Evolutionary conservation across 1,284 basidiomycete genomes (phyloP).

Genomic region (Sporisorium reilianum): DNA sequence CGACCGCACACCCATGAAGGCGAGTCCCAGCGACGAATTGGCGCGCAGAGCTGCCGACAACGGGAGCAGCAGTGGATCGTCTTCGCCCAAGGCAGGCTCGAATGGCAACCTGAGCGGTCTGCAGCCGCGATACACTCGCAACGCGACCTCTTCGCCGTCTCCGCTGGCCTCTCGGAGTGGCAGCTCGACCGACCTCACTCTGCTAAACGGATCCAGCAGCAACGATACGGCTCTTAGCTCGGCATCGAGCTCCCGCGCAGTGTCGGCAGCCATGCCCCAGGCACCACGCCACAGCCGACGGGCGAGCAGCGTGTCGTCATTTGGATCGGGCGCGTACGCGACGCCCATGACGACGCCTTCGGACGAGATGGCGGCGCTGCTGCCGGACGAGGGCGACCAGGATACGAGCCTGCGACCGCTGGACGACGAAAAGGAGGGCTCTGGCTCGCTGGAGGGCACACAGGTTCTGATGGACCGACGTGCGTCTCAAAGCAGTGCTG

Average conservation of each 20-base stretch:
- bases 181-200: constrained; percentile 30
- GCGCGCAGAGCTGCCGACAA: constrained; percentile 11
- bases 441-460: constrained; percentile 5
- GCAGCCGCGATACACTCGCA: constrained; percentile 13
- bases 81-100: constrained; percentile 12
- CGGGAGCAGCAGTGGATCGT: constrained; percentile 21
- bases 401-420: constrained; percentile 32
- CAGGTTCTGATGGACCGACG: constrained; percentile 16
- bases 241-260: constrained; percentile 21
- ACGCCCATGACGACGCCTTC: constrained; percentile 55
- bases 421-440: constrained; percentile 8
- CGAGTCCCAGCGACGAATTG: constrained; percentile 26
- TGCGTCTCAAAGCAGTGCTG: constrained; percentile 38
- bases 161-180: constrained; percentile 43
- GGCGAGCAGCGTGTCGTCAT: constrained; percentile 49
- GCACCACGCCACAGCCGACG: constrained; percentile 41
- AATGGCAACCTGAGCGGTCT: constrained; percentile 15
- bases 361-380: constrained; percentile 48
- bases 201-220: constrained; percentile 11
- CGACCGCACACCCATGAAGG: constrained; percentile 41
- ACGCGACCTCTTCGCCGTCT: constrained; percentile 33
- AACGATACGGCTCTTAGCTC: constrained; percentile 4
- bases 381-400: constrained; percentile 38
- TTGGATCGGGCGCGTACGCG: constrained; percentile 48
- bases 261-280: constrained; percentile 18